Conservation (phyloP, 164 flowering plant genomes). For the Sedum album region DNA sequence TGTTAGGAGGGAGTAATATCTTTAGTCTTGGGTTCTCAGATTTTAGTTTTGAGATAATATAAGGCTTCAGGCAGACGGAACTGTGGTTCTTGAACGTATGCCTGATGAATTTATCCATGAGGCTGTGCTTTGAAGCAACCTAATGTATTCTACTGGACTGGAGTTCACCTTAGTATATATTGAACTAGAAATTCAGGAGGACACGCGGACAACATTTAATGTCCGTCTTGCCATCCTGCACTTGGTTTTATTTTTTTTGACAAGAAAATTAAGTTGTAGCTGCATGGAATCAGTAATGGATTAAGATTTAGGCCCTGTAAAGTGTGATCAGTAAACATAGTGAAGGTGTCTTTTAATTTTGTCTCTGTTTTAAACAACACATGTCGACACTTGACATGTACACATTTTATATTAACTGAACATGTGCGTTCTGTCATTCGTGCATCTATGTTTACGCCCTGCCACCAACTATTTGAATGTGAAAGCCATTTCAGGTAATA, state of each 20-base stretch:
- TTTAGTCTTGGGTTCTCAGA: too few relatives aligned
- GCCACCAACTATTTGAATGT: background rate
- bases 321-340: too few relatives aligned
- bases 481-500: background rate
- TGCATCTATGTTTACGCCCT: background rate
- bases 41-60: too few relatives aligned
- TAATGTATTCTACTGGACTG: background rate
- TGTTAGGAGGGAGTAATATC: too few relatives aligned
- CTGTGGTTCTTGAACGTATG: too few relatives aligned
- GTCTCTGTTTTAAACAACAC: background rate
- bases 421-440: background rate
- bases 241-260: background rate
- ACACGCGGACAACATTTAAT: background rate
- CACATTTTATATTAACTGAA: background rate
- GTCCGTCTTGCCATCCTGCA: background rate
- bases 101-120: background rate
- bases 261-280: too few relatives aligned
- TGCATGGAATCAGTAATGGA: too few relatives aligned
- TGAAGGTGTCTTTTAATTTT: too few relatives aligned
- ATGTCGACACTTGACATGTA: background rate
- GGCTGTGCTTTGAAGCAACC: constrained; percentile 2
- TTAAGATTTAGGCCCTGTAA: background rate
- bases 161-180: background rate
- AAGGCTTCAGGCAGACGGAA: too few relatives aligned
- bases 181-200: background rate